Conservation (phyloP, 805 yeast species). For the Saturnispora quitensis region DNA sequence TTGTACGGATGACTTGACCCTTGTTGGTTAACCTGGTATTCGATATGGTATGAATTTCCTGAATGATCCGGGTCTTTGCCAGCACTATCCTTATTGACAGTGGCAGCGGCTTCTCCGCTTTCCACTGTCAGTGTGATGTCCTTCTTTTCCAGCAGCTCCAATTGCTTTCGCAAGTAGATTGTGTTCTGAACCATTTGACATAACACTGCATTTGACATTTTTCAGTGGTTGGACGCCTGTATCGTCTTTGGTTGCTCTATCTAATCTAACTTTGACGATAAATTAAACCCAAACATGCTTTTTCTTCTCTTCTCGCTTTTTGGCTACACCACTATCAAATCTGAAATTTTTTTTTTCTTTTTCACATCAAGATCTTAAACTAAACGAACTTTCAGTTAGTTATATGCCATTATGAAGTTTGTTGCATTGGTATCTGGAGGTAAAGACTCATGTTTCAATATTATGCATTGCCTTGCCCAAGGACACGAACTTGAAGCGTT, state of each 20-base stretch:
- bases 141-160: background rate
- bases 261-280: background rate
- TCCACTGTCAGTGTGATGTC: background rate
- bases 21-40: background rate
- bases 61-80: background rate
- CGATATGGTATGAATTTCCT: background rate
- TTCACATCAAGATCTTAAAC: background rate
- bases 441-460: slow-evolving; percentile 87
- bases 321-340: background rate
- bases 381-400: background rate
- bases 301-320: background rate
- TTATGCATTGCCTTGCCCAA: slow-evolving; percentile 72
- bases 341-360: background rate
- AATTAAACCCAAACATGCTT: background rate
- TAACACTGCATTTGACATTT: background rate
- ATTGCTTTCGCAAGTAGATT: background rate
- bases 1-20: background rate
- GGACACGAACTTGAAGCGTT: slow-evolving; percentile 83
- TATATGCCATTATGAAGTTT: slow-evolving; percentile 55
- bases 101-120: background rate
- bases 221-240: too few relatives aligned
- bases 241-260: too few relatives aligned
- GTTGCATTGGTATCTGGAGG: slow-evolving; percentile 93
- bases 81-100: background rate
- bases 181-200: background rate